phyloP scores from a whole-genome alignment of 2,329 filamentous ascomycete species.

The Xylaria sp. region DNA sequence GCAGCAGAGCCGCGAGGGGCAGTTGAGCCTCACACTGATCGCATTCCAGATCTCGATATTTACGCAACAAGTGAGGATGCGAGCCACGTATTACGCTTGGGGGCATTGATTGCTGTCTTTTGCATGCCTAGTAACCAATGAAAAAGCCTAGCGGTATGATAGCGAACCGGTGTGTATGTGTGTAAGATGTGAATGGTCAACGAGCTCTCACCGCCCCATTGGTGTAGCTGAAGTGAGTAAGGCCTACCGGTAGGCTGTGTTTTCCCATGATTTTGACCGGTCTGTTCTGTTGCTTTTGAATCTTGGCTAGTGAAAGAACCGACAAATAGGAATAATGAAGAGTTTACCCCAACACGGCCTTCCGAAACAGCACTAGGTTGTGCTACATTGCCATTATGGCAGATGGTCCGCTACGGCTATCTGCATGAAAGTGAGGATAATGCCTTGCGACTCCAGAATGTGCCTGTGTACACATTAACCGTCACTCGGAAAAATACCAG shows the following conservation, averaged over 20 bases:
- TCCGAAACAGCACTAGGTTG: too few relatives aligned
- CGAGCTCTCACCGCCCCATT: slow-evolving; percentile 10
- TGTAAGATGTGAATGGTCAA: slow-evolving; percentile 2
- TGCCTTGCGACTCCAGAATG: too few relatives aligned
- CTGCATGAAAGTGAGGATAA: too few relatives aligned
- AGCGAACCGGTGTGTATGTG: background rate
- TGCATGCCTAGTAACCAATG: background rate
- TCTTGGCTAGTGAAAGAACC: too few relatives aligned
- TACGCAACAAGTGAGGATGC: background rate
- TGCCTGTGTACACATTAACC: too few relatives aligned
- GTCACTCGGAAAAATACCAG: too few relatives aligned
- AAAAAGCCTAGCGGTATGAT: background rate
- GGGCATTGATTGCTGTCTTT: background rate
- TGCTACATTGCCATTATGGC: too few relatives aligned
- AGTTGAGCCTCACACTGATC: slow-evolving; percentile 21
- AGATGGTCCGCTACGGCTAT: too few relatives aligned
- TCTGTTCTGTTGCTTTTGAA: too few relatives aligned
- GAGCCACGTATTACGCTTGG: background rate
- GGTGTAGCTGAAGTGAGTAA: background rate
- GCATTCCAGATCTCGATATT: background rate
- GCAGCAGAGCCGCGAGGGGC: slow-evolving; percentile 6
- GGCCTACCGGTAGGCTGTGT: background rate
- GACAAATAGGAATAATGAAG: too few relatives aligned
- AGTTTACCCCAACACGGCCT: too few relatives aligned
- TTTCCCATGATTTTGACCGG: too few relatives aligned